A percentile compares a stretch with the other conserved stretches of the same genome.
These are phyloP conservation scores for Kwoniella pini DNA, from an alignment of 768 basidiomycete genomes.

Conservation along the genomic window DNA sequence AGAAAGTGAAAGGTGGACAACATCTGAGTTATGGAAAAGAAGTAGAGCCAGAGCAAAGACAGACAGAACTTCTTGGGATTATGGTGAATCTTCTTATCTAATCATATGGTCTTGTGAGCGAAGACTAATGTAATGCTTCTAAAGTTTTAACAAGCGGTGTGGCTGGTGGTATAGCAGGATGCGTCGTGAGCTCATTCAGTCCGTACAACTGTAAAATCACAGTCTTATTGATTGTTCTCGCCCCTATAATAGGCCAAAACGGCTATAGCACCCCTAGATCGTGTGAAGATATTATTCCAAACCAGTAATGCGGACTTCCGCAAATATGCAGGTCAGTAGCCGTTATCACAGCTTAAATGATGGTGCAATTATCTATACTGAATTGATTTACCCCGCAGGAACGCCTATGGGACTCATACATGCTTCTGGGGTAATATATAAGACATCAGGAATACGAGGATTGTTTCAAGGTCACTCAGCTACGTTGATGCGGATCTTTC, in stretches of 20 bases:
- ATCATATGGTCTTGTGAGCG: slow-evolving; percentile 7
- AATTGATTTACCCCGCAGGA: slow-evolving; percentile 59
- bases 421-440: slow-evolving; percentile 69
- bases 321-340: slow-evolving; percentile 85
- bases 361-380: too few species aligned
- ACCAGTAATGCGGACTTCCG: slow-evolving; percentile 92
- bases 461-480: slow-evolving; percentile 95
- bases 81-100: slow-evolving; percentile 37
- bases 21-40: slow-evolving; percentile 35
- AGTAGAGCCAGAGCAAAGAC: slow-evolving; percentile 49
- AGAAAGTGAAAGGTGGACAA: slow-evolving; percentile 39
- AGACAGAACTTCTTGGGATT: slow-evolving; percentile 53
- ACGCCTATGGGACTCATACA: slow-evolving; percentile 80
- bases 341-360: too few species aligned
- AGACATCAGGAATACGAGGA: slow-evolving; percentile 66
- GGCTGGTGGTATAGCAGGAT: slow-evolving; percentile 91
- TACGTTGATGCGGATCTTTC: slow-evolving; percentile 89
- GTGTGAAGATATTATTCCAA: slow-evolving; percentile 98
- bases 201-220: not conserved
- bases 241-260: slow-evolving; percentile 73
- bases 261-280: slow-evolving; percentile 89
- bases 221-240: too few species aligned
- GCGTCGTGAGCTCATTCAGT: slow-evolving; percentile 65
- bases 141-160: slow-evolving; percentile 74
- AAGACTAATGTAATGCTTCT: slow-evolving; percentile 2